Conservation (phyloP, 345 rosid genomes). For the Clarkia xantiana region DNA sequence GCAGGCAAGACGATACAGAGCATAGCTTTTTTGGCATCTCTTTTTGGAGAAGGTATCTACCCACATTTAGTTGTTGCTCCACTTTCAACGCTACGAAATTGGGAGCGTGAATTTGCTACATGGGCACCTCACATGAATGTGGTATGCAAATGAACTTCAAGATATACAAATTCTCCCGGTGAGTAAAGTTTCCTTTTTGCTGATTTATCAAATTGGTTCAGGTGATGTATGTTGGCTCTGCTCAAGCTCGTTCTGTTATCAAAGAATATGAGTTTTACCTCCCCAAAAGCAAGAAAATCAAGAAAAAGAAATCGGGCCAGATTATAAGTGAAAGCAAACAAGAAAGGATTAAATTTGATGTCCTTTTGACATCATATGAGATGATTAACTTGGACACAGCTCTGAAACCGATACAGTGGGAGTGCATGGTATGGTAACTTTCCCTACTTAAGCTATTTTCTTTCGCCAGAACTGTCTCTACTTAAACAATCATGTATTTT, state of each 20-base stretch:
- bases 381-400: conserved; percentile 81
- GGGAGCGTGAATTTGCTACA: conserved; percentile 97
- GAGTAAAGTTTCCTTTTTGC: not conserved
- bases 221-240: conserved; percentile 92
- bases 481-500: conserved; percentile 12
- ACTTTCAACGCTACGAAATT: conserved; percentile 90
- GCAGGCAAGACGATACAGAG: conserved; percentile 98
- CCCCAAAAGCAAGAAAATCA: conserved; percentile 61
- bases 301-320: conserved; percentile 89
- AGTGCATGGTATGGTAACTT: conserved; percentile 71
- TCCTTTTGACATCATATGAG: conserved; percentile 95
- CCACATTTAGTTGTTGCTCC: conserved; percentile 99
- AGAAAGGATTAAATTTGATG: conserved; percentile 94
- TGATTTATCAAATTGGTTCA: conserved; percentile 15
- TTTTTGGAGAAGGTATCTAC: conserved; percentile 39
- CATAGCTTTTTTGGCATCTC: conserved; percentile 96
- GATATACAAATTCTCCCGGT: conserved; percentile 5
- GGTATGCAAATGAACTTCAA: conserved; percentile 34
- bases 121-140: conserved; percentile 99
- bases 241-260: conserved; percentile 76
- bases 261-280: conserved; percentile 88
- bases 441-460: conserved; percentile 7
- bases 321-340: conserved; percentile 67
- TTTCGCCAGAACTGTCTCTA: conserved; percentile 2
- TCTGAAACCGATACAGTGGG: conserved; percentile 90